A percentile compares a stretch with the other conserved stretches of the same genome.
Evolutionary conservation across 2,329 filamentous ascomycete species (phyloP).

Genomic region (Ascomycota sp.): DNA sequence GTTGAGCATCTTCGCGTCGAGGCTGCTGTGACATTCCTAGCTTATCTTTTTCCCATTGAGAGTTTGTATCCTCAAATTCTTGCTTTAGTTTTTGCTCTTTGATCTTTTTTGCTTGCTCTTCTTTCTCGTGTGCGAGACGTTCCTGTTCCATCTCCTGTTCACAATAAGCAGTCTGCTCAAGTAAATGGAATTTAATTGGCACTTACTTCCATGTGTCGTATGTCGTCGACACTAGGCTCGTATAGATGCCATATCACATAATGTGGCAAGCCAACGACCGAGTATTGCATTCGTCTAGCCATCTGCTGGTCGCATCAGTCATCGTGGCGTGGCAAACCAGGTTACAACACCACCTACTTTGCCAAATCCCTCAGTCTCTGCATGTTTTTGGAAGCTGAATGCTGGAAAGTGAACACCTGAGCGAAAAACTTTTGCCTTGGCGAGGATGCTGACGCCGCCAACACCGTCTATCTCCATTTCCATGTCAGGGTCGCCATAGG

Average conservation of each 20-base stretch:
- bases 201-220: constrained; percentile 77
- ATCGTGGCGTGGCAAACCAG: background rate
- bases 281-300: constrained; percentile 90
- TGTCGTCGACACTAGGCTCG: constrained; percentile 94
- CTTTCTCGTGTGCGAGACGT: constrained; percentile 55
- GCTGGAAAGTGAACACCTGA: constrained; percentile 93
- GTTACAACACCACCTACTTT: constrained; percentile 43
- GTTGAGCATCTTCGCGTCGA: too few relatives aligned
- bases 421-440: constrained; percentile 88
- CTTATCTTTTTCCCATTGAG: constrained; percentile 84
- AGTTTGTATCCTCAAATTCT: constrained; percentile 54
- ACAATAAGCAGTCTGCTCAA: constrained; percentile 3
- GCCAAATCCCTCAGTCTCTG: constrained; percentile 94
- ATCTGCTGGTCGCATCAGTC: constrained; percentile 45
- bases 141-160: constrained; percentile 79
- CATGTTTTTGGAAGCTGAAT: constrained; percentile 96
- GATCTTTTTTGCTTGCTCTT: constrained; percentile 47
- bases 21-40: constrained; percentile 48
- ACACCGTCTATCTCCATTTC: constrained; percentile 99
- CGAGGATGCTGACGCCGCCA: constrained; percentile 89
- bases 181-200: background rate
- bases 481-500: constrained; percentile 95
- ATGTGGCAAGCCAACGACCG: constrained; percentile 85
- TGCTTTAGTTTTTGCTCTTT: constrained; percentile 55
- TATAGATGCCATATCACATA: constrained; percentile 99